Evolutionary conservation across 2,329 filamentous ascomycete species (phyloP).

Genomic region (Nothomitra cinnamomea): DNA sequence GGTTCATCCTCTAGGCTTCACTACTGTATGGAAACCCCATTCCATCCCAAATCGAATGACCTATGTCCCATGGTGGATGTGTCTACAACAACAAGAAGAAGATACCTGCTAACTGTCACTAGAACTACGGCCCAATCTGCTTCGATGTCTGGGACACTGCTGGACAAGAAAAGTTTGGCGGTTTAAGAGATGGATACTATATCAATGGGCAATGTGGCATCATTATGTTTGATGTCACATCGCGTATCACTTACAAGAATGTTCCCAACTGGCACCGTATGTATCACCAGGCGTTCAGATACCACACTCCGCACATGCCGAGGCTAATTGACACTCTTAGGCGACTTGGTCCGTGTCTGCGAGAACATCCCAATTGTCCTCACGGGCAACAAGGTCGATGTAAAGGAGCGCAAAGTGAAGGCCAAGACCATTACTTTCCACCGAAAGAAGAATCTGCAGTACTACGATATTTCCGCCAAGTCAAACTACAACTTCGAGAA

Average conservation of each 20-base stretch:
- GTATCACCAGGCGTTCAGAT: conserved; percentile 23
- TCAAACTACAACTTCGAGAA: conserved; percentile 99
- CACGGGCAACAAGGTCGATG: conserved; percentile 98
- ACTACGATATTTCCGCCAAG: conserved; percentile 99
- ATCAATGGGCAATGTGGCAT: conserved; percentile 99
- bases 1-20: conserved; percentile 95
- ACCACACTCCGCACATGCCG: background rate
- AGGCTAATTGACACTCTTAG: conserved; percentile 26
- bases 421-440: conserved; percentile 99
- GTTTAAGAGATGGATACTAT: conserved; percentile 98
- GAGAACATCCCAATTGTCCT: conserved; percentile 99
- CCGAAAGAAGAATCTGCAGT: conserved; percentile 99
- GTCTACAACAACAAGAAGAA: background rate
- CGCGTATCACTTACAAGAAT: conserved; percentile 99
- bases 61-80: background rate
- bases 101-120: conserved; percentile 7
- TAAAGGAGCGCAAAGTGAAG: conserved; percentile 99
- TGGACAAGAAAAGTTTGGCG: conserved; percentile 98
- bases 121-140: conserved; percentile 90
- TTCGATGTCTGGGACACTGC: conserved; percentile 99
- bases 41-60: background rate
- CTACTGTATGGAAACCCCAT: conserved; percentile 52
- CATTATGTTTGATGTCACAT: conserved; percentile 99
- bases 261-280: conserved; percentile 99
- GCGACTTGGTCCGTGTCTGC: conserved; percentile 96